phyloP scores from a whole-genome alignment of 768 basidiomycete species.

The Boletus coccyginus region DNA sequence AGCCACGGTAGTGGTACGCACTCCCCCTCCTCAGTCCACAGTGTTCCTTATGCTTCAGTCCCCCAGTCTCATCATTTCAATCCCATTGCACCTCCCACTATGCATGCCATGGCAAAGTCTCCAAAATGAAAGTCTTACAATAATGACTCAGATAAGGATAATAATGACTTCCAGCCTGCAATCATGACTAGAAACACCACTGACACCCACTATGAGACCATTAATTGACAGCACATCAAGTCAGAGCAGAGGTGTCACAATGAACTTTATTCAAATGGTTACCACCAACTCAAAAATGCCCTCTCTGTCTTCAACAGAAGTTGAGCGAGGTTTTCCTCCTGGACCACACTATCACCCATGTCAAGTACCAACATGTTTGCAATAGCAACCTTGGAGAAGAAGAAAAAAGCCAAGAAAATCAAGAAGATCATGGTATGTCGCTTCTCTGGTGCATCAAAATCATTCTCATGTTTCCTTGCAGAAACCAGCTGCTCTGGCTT shows the following conservation, averaged over 20 bases:
- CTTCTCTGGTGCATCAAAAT: too few species aligned
- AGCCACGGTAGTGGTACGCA: conserved; percentile 69
- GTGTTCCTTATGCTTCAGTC: conserved; percentile 56
- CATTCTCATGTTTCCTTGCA: too few species aligned
- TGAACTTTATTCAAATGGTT: conserved; percentile 90
- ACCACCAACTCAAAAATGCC: conserved; percentile 85
- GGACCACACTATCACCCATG: too few species aligned
- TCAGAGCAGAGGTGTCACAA: too few species aligned
- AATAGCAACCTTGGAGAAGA: too few species aligned
- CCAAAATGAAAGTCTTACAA: too few species aligned
- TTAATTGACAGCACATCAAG: conserved; percentile 90
- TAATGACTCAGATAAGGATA: conserved; percentile 65
- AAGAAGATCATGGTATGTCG: too few species aligned
- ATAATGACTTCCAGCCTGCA: conserved; percentile 70
- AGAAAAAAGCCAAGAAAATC: too few species aligned
- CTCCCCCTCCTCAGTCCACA: conserved; percentile 46
- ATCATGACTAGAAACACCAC: conserved; percentile 42
- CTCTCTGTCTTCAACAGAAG: conserved; percentile 89
- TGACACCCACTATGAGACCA: conserved; percentile 83
- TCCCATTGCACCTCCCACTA: conserved; percentile 56
- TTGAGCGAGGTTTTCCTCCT: conserved; percentile 88
- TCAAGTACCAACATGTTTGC: too few species aligned
- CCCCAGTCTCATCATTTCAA: conserved; percentile 79
- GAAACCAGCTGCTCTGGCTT: too few species aligned
- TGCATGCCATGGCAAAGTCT: conserved; percentile 52